phyloP scores from a whole-genome alignment of 1,284 basidiomycete genomes.

The Agaricales sp. region DNA sequence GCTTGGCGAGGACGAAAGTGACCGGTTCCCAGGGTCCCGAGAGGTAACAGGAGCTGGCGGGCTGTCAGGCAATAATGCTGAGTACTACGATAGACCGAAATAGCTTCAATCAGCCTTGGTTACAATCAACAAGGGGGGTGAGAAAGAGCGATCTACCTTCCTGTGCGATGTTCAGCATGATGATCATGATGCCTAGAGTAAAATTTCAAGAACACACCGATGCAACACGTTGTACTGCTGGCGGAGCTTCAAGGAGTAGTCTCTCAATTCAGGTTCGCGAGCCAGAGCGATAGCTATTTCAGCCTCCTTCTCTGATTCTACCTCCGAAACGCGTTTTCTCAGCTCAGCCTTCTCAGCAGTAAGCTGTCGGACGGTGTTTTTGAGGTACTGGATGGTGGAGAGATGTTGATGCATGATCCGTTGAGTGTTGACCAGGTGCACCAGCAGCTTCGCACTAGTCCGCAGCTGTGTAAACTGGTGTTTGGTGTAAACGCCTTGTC shows the following conservation, averaged over 20 bases:
- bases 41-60: background rate
- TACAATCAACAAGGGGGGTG: background rate
- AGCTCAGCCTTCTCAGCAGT: background rate
- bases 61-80: background rate
- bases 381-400: background rate
- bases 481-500: background rate
- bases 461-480: background rate
- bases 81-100: background rate
- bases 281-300: slow-evolving; percentile 1
- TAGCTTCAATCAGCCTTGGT: background rate
- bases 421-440: background rate
- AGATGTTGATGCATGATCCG: background rate
- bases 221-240: background rate
- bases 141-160: background rate
- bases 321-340: background rate
- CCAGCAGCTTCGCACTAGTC: background rate
- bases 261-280: background rate
- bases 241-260: background rate
- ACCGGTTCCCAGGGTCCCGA: background rate
- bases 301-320: slow-evolving; percentile 1
- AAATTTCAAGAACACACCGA: background rate
- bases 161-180: background rate
- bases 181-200: background rate
- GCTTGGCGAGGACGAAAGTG: background rate
- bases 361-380: background rate